These are phyloP conservation scores for Diaporthe nobilis DNA, from an alignment of 2,329 filamentous ascomycete genomes.

Conservation along the genomic window DNA sequence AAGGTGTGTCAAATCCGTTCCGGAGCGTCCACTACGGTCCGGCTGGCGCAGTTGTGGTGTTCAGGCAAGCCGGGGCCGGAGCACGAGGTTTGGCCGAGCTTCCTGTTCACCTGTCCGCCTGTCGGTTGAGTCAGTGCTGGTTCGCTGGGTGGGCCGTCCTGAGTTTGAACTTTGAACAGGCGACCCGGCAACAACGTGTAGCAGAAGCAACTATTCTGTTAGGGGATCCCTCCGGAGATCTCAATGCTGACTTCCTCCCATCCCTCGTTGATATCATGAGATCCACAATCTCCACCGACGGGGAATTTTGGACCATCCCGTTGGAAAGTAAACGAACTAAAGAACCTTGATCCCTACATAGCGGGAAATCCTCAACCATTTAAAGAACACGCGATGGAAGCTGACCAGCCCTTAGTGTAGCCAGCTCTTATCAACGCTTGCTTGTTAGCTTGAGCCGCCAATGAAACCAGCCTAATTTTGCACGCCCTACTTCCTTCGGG, in stretches of 20 bases:
- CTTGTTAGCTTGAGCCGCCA: neutral
- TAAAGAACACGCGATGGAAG: conserved; percentile 4
- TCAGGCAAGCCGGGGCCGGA: neutral
- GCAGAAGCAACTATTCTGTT: neutral
- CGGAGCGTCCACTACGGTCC: neutral
- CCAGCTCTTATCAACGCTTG: neutral
- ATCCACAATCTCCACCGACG: conserved; percentile 4
- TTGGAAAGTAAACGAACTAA: neutral
- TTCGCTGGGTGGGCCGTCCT: neutral
- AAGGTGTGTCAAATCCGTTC: neutral
- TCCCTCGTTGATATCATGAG: conserved; percentile 7
- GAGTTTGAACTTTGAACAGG: neutral
- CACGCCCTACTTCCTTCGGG: neutral
- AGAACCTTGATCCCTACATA: conserved; percentile 24
- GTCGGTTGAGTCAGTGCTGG: conserved; percentile 1
- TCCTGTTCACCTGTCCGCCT: neutral
- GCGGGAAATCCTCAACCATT: neutral
- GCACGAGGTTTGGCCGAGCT: conserved; percentile 1
- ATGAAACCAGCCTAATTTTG: neutral
- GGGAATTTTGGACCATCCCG: neutral
- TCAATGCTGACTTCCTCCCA: neutral
- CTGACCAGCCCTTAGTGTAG: neutral
- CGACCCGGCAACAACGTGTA: neutral
- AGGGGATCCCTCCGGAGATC: neutral
- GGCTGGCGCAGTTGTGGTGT: neutral